These are phyloP conservation scores for Aspergillus ibericus DNA, from an alignment of 2,329 filamentous ascomycete genomes.

Conservation along the genomic window DNA sequence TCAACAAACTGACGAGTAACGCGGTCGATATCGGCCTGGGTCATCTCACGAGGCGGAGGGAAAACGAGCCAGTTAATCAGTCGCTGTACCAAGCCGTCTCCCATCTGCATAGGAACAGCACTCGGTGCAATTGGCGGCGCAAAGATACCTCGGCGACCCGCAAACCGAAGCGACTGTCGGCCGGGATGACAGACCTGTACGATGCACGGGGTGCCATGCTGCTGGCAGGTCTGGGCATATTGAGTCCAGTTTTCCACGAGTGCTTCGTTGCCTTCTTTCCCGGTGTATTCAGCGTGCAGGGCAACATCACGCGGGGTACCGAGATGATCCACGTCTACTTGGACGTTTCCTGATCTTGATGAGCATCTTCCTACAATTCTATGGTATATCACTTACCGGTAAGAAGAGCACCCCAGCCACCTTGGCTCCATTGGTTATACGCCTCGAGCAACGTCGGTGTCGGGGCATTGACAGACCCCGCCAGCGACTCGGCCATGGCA, in stretches of 20 bases:
- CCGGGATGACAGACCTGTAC: conserved; percentile 50
- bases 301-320: conserved; percentile 33
- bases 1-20: conserved; percentile 56
- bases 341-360: conserved; percentile 36
- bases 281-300: conserved; percentile 28
- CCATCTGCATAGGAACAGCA: conserved; percentile 42
- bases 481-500: conserved; percentile 44
- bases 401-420: conserved; percentile 45
- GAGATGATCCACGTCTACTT: conserved; percentile 48
- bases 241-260: conserved; percentile 28
- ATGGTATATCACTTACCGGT: conserved; percentile 35
- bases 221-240: conserved; percentile 34
- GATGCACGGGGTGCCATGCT: conserved; percentile 43
- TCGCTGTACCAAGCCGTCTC: conserved; percentile 38
- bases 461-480: conserved; percentile 48
- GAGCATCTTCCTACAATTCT: not conserved
- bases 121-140: conserved; percentile 39
- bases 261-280: conserved; percentile 14
- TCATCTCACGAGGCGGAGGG: conserved; percentile 60
- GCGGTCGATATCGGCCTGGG: conserved; percentile 52
- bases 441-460: conserved; percentile 44
- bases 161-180: conserved; percentile 43
- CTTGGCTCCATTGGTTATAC: conserved; percentile 54
- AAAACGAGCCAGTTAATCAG: conserved; percentile 30
- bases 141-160: conserved; percentile 38